Evolutionary conservation across 805 yeast species (phyloP), one percentile per base, ranked within the genome.

Genomic region (Yamadazyma olivae): DNA sequence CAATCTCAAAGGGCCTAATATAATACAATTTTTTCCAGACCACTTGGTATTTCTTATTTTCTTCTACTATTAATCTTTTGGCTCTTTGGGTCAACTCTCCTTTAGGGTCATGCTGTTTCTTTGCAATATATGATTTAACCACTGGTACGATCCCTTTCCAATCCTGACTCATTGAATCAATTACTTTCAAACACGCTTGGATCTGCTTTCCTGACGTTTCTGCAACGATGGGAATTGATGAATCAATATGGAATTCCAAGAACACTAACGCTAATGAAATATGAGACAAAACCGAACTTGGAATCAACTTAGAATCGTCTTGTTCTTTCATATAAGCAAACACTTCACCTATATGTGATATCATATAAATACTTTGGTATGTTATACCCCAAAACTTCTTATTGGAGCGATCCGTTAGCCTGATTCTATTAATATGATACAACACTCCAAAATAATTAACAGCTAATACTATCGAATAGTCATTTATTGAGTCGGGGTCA

Each of bases 71-170:
- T 9, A 42, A 29, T 6, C 29, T 16, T 18, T 32, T 36, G 8
- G 43, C 40, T 9, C 33, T 16, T 4, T n/a, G 12, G 15, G 21
- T 17, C 15, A 34, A 17, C 10, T 34, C 27, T 17, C 17, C 14
- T 19, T 36, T 26, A 12, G 32, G 27, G 12, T 26, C 30, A 8
- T 14, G 8, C 9, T 16, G 7, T 13, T 15, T 30, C 8, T 35
- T 41, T 6, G 35, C 19, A 18, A 42, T 37, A 32, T 27, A 43
- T 16, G 34, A 21, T 12, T 40, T 18, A 16, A 39, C 12, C 33
- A 39, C 8, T 17, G 27, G 32, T 6, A 45, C 14, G 17, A 44
- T 24, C 12, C 45, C 45, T 28, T 44, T 45, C 44, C 44, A 45
- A 12, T 17, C 16, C n/a, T 30, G 30, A n/a, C 38, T 31, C 16